Evolutionary conservation across 2,329 filamentous ascomycete species (phyloP), one percentile per base, ranked within the genome.

Genomic region (Fonsecaea monophora): DNA sequence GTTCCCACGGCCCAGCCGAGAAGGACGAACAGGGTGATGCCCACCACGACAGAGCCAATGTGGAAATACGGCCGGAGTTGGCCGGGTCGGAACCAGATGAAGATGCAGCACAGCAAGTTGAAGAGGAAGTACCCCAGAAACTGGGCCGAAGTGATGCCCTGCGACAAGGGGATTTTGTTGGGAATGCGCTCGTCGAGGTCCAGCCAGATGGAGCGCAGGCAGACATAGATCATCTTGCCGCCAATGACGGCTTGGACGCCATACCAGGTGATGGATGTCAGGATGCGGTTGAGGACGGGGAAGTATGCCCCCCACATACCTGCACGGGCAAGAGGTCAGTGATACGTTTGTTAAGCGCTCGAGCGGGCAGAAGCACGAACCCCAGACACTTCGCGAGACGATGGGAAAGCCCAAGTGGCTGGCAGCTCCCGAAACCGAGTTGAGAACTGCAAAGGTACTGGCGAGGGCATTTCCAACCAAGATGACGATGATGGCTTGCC

Each of bases 401-500:
- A 79, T 73, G 1, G 77, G 77, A 53, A 78, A 79, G 1, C 76
- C 76, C 42, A 74, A 68, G 72, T 83, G 77, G 60, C 82, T 82
- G 48, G 77, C 77, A 15, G 78, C 77, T 2, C 81, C 81, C 0
- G 80, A 77, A 4, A 83, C 72, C 1, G 81, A 83, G 73, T 80
- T 82, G 38, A 81, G 64, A 10, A 83, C 72, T n/a, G 82, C 73
- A 1, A 78, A 77, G 0, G 68, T 71, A 0, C 78, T 78, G 0
- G 81, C 81, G 5, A 84, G 68, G 1, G 80, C 54, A 38, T 77
- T 74, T n/a, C 75, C 74, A 45, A 74, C 62, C 12, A 77, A 60
- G 62, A 76, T 76, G 30, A 73, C 74, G 56, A 92, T 80, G 90
- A 90, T 92, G 2, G 91, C 90, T 80, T 96, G 92, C 92, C 92